These are phyloP conservation scores for Filosporella fistucella DNA, from an alignment of 495 filamentous ascomycete genomes.

Conservation along the genomic window DNA sequence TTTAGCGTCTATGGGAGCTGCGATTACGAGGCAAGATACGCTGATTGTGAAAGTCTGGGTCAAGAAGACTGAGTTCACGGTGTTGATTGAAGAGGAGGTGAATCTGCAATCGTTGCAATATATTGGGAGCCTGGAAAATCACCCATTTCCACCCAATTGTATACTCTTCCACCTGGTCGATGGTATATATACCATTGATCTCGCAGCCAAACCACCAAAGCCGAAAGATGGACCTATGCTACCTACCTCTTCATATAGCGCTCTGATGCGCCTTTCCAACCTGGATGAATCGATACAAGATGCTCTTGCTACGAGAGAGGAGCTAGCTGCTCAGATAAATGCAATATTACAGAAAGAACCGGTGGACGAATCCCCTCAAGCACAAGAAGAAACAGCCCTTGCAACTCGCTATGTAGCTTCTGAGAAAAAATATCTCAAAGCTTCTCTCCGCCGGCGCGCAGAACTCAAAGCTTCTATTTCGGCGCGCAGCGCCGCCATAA, in stretches of 20 bases:
- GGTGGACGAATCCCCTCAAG: conserved; percentile 49
- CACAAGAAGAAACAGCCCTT: conserved; percentile 57
- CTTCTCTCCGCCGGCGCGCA: conserved; percentile 48
- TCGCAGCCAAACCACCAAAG: conserved; percentile 36
- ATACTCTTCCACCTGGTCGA: conserved; percentile 85
- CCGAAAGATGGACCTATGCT: conserved; percentile 38
- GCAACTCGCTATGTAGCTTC: conserved; percentile 55
- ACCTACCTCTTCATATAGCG: conserved; percentile 80
- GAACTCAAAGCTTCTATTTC: conserved; percentile 64
- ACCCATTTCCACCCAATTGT: conserved; percentile 79
- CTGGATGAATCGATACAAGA: conserved; percentile 92
- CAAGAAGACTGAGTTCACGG: conserved; percentile 55
- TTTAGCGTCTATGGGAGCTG: conserved; percentile 60
- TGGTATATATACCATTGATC: conserved; percentile 72
- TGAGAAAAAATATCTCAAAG: conserved; percentile 61
- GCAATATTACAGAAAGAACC: conserved; percentile 52
- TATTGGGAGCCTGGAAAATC: conserved; percentile 73
- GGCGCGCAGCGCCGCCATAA: conserved; percentile 62
- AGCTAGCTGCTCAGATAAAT: conserved; percentile 73
- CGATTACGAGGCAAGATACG: conserved; percentile 57
- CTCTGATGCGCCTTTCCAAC: conserved; percentile 82
- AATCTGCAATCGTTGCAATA: conserved; percentile 71
- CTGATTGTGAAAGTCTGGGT: conserved; percentile 76
- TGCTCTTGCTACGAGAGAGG: conserved; percentile 71
- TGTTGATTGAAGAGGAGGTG: conserved; percentile 69